phyloP scores from a whole-genome alignment of 306 rosid species.

The Inga oerstediana region DNA sequence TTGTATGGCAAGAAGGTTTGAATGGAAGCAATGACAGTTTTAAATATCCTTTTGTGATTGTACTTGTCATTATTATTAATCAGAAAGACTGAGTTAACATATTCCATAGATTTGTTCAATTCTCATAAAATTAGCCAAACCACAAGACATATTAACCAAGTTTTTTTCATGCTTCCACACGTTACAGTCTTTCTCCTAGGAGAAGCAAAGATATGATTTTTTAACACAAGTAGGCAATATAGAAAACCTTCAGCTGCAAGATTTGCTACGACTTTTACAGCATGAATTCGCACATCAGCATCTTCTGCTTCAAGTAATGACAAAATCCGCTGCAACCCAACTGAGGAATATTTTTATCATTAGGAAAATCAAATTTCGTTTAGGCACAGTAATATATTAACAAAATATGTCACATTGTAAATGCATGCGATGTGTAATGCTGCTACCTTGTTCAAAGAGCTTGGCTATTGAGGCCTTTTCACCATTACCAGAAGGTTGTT shows the following conservation, averaged over 20 bases:
- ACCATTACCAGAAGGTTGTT: slow-evolving; percentile 70
- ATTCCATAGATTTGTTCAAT: slow-evolving; percentile 7
- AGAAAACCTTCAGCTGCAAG: slow-evolving; percentile 96
- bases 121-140: slow-evolving; percentile 21
- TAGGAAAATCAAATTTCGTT: slow-evolving; percentile 36
- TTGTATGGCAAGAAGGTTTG: slow-evolving; percentile 12
- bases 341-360: slow-evolving; percentile 49
- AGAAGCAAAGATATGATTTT: slow-evolving; percentile 1
- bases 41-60: neutral
- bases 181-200: neutral
- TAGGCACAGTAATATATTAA: slow-evolving; percentile 17
- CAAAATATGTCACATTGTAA: slow-evolving; percentile 23
- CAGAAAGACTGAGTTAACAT: slow-evolving; percentile 22
- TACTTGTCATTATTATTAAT: neutral
- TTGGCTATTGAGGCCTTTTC: slow-evolving; percentile 92
- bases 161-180: neutral
- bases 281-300: slow-evolving; percentile 90
- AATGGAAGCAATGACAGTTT: neutral
- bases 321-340: slow-evolving; percentile 97
- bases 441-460: slow-evolving; percentile 96
- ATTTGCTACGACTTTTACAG: slow-evolving; percentile 99
- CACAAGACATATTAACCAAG: neutral
- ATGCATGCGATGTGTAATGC: slow-evolving; percentile 43
- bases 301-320: slow-evolving; percentile 98
- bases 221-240: slow-evolving; percentile 29